These are phyloP conservation scores for Takashimella tepidaria DNA, from an alignment of 1,284 basidiomycete species.

Conservation along the genomic window DNA sequence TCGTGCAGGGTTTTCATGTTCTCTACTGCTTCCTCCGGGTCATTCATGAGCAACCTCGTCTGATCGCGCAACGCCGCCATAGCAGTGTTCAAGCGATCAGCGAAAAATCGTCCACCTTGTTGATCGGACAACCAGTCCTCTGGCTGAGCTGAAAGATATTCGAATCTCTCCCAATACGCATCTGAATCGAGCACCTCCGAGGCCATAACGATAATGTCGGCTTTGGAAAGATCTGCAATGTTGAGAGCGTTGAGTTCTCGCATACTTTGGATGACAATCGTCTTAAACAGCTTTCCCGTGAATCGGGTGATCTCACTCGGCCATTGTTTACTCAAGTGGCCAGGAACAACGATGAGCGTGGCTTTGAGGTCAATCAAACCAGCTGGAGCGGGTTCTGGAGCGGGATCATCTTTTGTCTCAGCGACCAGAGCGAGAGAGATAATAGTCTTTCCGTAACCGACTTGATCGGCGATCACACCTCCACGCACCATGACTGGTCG, in stretches of 20 bases:
- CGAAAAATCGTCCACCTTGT: slow-evolving; percentile 80
- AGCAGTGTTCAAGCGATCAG: slow-evolving; percentile 64
- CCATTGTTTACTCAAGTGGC: slow-evolving; percentile 88
- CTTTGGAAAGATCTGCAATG: slow-evolving; percentile 70
- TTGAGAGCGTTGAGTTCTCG: slow-evolving; percentile 67
- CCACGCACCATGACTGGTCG: slow-evolving; percentile 71
- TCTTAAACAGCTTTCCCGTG: slow-evolving; percentile 54
- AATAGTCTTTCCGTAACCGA: slow-evolving; percentile 94
- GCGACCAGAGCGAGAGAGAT: slow-evolving; percentile 81
- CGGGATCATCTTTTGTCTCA: slow-evolving; percentile 57
- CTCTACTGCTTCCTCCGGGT: slow-evolving; percentile 50
- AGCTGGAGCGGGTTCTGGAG: slow-evolving; percentile 49
- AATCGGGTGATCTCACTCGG: slow-evolving; percentile 80
- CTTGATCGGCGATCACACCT: slow-evolving; percentile 90
- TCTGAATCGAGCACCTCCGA: slow-evolving; percentile 75
- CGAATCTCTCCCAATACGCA: slow-evolving; percentile 58
- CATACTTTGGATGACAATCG: slow-evolving; percentile 60
- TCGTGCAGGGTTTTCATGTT: slow-evolving; percentile 57
- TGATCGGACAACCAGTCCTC: slow-evolving; percentile 39
- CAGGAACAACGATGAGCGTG: slow-evolving; percentile 80
- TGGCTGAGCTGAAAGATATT: slow-evolving; percentile 55
- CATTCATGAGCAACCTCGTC: slow-evolving; percentile 55
- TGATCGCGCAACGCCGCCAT: slow-evolving; percentile 60
- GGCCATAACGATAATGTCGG: slow-evolving; percentile 82
- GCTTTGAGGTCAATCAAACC: slow-evolving; percentile 62